A percentile compares a stretch with the other conserved stretches of the same genome.
These are phyloP conservation scores for Neoboletus subvelutipes DNA, from an alignment of 768 basidiomycete genomes.

Conservation along the genomic window DNA sequence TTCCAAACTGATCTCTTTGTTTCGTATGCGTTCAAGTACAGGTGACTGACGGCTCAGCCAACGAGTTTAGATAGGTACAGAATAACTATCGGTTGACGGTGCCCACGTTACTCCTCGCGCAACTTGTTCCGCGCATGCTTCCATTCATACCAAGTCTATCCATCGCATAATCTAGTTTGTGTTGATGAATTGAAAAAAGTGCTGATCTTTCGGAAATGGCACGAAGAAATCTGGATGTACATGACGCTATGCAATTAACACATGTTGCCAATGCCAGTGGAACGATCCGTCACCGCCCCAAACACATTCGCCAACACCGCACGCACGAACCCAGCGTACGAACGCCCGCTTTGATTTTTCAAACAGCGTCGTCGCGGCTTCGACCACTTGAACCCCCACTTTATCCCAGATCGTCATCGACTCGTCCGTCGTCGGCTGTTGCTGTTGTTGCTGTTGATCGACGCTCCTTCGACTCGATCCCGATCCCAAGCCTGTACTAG, in stretches of 20 bases:
- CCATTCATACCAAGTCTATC: constrained; percentile 10
- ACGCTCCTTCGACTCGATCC: constrained; percentile 9
- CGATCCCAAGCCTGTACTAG: not conserved
- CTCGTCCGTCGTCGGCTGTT: constrained; percentile 55
- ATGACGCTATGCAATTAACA: not conserved
- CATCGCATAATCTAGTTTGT: constrained; percentile 2
- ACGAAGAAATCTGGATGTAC: not conserved
- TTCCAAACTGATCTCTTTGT: not conserved
- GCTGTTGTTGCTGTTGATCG: constrained; percentile 37
- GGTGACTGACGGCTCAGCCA: too few species aligned
- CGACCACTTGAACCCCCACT: constrained; percentile 72
- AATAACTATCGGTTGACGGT: too few species aligned
- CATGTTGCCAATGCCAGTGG: too few species aligned
- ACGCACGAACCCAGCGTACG: constrained; percentile 73
- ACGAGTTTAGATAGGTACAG: too few species aligned
- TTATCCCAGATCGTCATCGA: constrained; percentile 68
- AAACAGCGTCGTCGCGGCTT: constrained; percentile 63
- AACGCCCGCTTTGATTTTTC: too few species aligned
- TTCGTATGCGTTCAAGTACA: too few species aligned
- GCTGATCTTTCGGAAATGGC: not conserved
- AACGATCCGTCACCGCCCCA: too few species aligned
- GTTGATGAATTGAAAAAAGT: not conserved
- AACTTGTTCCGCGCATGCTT: not conserved
- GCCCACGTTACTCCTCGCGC: not conserved
- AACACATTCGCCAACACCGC: too few species aligned